phyloP scores from a whole-genome alignment of 1,284 basidiomycete genomes.

The Cryptococcus hybrid region DNA sequence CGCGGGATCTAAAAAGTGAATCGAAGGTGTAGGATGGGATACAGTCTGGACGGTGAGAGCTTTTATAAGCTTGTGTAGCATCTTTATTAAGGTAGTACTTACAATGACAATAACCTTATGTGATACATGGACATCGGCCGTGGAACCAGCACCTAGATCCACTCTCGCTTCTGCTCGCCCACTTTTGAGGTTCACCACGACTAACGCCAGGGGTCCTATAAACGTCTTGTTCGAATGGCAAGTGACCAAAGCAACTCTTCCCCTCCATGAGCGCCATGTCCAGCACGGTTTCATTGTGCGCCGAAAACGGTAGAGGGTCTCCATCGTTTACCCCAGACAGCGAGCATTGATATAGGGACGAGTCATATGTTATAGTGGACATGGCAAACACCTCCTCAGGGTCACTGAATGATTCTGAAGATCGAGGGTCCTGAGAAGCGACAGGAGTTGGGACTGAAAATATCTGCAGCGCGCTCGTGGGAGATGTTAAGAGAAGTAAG shows the following conservation, averaged over 20 bases:
- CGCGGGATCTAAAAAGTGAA: constrained; percentile 28
- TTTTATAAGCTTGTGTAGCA: background rate
- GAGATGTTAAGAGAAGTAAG: constrained; percentile 8
- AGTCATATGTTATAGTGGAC: constrained; percentile 21
- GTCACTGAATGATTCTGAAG: constrained; percentile 26
- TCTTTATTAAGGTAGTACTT: constrained; percentile 6
- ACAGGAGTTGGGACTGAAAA: no score
- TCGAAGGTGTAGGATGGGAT: constrained; percentile 26
- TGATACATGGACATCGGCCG: constrained; percentile 20
- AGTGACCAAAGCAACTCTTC: constrained; percentile 2
- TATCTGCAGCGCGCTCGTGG: background rate
- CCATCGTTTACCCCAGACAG: no score
- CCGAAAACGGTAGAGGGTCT: no score
- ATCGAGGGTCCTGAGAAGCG: constrained; percentile 29
- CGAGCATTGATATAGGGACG: no score
- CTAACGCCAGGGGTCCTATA: constrained; percentile 15
- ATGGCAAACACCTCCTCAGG: constrained; percentile 38
- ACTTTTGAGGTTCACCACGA: constrained; percentile 23
- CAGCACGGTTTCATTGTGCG: background rate
- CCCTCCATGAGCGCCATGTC: constrained; percentile 8
- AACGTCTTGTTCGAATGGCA: background rate
- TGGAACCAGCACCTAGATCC: constrained; percentile 23
- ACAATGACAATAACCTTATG: constrained; percentile 29
- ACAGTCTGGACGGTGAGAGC: constrained; percentile 15
- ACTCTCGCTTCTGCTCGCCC: constrained; percentile 29